phyloP scores from a whole-genome alignment of 2,329 filamentous ascomycete species.

The Calonectria hongkongensis region DNA sequence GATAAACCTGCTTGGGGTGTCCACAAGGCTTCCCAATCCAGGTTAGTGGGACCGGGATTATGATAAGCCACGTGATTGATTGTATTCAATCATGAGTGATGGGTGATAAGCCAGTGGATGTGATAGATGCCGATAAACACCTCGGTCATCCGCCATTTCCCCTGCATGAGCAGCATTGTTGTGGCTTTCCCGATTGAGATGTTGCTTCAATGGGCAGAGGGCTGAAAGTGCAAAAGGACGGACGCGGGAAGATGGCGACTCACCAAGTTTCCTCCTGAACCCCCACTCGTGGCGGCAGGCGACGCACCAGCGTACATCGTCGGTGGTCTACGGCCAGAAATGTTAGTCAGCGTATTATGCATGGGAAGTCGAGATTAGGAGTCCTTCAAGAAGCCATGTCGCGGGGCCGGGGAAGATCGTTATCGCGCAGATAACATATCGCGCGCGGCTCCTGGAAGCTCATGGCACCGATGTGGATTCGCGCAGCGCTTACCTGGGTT shows the following conservation, averaged over 20 bases:
- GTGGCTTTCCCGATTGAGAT: conserved; percentile 33
- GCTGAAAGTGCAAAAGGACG: conserved; percentile 30
- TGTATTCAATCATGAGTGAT: conserved; percentile 40
- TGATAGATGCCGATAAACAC: conserved; percentile 36
- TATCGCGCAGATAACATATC: conserved; percentile 36
- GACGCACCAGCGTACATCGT: conserved; percentile 58
- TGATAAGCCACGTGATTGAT: conserved; percentile 61
- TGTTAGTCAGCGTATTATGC: conserved; percentile 45
- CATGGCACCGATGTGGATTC: conserved; percentile 19
- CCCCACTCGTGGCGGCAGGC: conserved; percentile 64
- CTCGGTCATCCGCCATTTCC: conserved; percentile 30
- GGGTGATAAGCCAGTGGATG: conserved; percentile 47
- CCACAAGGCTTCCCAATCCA: conserved; percentile 45
- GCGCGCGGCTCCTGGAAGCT: conserved; percentile 31
- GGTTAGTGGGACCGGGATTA: conserved; percentile 48
- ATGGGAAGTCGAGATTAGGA: conserved; percentile 27
- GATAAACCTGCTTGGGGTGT: conserved; percentile 54
- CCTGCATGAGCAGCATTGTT: conserved; percentile 28
- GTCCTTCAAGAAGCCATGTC: conserved; percentile 18
- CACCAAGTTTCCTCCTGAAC: conserved; percentile 64
- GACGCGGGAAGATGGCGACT: conserved; percentile 50
- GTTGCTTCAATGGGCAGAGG: conserved; percentile 29
- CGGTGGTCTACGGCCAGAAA: conserved; percentile 45
- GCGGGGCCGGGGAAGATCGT: conserved; percentile 10
- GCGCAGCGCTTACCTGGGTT: conserved; percentile 65